A percentile compares a stretch with the other conserved stretches of the same genome.
Conservation (phyloP, 129 eudicot species). For the Chrysanthemum seticuspe region DNA sequence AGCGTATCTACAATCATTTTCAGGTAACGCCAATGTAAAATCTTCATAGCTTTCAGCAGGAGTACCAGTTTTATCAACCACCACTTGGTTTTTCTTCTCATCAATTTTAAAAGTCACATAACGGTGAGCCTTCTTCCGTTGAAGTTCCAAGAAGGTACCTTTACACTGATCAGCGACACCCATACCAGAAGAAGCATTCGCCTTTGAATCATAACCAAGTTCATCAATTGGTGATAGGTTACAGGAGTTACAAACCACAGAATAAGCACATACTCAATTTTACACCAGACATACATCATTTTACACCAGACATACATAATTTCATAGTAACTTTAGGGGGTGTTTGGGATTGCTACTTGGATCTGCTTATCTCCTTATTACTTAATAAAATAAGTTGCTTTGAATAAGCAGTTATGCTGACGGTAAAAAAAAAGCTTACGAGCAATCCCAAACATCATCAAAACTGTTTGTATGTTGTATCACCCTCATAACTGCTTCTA, state of each 20-base stretch:
- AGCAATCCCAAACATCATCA: no score
- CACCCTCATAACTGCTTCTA: no score
- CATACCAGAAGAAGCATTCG: conserved; percentile 70
- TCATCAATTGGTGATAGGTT: conserved; percentile 3
- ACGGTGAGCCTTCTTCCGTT: conserved; percentile 71
- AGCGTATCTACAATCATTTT: conserved; percentile 80
- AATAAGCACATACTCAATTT: neutral
- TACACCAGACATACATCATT: neutral
- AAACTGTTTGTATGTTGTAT: no score
- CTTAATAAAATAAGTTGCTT: no score
- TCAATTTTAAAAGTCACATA: conserved; percentile 79
- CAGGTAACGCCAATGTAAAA: conserved; percentile 67
- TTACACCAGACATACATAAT: neutral
- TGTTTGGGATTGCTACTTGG: no score
- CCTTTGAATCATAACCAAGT: conserved; percentile 34
- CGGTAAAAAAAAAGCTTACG: no score
- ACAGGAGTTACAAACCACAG: conserved; percentile 9
- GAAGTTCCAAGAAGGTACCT: conserved; percentile 59
- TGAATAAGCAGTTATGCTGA: no score
- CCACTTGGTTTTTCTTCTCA: conserved; percentile 79
- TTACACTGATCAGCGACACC: conserved; percentile 63
- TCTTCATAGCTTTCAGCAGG: conserved; percentile 81
- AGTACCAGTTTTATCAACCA: conserved; percentile 82
- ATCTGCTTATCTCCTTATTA: no score
- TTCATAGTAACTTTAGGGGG: neutral